phyloP scores from a whole-genome alignment of 2,329 filamentous ascomycete genomes.

The Neofusicoccum laricinum region DNA sequence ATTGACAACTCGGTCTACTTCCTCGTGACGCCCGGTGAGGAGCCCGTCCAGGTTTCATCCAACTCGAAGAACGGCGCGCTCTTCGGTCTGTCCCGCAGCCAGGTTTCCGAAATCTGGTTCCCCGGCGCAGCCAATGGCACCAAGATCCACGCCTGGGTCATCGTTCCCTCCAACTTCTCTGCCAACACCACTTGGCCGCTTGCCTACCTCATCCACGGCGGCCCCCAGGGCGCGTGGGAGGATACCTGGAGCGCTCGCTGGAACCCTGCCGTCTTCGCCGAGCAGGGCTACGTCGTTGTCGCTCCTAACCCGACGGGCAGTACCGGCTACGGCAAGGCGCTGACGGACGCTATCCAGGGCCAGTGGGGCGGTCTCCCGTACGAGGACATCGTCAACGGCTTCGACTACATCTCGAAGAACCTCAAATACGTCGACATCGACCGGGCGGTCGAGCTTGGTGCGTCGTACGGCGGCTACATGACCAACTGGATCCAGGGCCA shows the following conservation, averaged over 20 bases:
- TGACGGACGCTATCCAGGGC: slow-evolving; percentile 71
- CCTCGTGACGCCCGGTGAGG: slow-evolving; percentile 14
- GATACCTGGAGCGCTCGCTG: slow-evolving; percentile 79
- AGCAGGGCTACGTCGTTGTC: slow-evolving; percentile 82
- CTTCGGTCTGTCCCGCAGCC: slow-evolving; percentile 62
- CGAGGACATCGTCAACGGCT: slow-evolving; percentile 73
- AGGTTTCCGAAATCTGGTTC: slow-evolving; percentile 69
- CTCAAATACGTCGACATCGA: slow-evolving; percentile 66
- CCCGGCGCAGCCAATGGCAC: slow-evolving; percentile 59
- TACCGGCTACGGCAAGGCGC: slow-evolving; percentile 75
- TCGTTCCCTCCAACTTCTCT: slow-evolving; percentile 65
- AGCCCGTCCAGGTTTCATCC: slow-evolving; percentile 54
- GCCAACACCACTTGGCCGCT: slow-evolving; percentile 72
- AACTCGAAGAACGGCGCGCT: slow-evolving; percentile 63
- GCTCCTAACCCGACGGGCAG: slow-evolving; percentile 80
- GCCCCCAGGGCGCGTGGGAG: slow-evolving; percentile 73
- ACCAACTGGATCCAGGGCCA: slow-evolving; percentile 87
- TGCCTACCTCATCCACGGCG: slow-evolving; percentile 77
- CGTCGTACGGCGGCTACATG: slow-evolving; percentile 48
- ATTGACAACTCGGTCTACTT: slow-evolving; percentile 71
- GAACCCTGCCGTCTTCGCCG: slow-evolving; percentile 83
- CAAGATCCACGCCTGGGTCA: slow-evolving; percentile 66
- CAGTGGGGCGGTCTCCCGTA: slow-evolving; percentile 88
- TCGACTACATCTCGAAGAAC: slow-evolving; percentile 68
- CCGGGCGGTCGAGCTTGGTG: slow-evolving; percentile 70